Percentiles rank a stretch among this genome's conserved stretches.
These are phyloP conservation scores for Silene uniflora DNA, from an alignment of 148 eudicot genomes.

Conservation along the genomic window DNA sequence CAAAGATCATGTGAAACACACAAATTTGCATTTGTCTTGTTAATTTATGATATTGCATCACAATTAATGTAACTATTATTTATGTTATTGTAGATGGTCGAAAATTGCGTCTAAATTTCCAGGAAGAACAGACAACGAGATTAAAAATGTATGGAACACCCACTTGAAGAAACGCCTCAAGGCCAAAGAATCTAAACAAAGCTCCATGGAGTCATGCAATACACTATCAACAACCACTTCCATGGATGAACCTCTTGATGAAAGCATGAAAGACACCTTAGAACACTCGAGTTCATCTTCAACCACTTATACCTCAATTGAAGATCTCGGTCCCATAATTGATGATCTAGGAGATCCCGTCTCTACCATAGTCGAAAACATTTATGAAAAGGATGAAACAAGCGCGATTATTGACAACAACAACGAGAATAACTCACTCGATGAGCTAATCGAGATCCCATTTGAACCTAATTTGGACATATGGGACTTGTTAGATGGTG, in stretches of 20 bases:
- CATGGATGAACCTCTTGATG: slow-evolving; percentile 10
- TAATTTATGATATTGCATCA: background rate
- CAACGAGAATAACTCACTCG: background rate
- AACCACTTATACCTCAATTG: slow-evolving; percentile 20
- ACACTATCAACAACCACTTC: slow-evolving; percentile 10
- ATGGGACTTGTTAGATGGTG: slow-evolving; percentile 40
- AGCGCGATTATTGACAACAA: background rate
- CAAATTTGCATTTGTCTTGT: background rate
- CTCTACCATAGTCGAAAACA: background rate
- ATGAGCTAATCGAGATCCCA: slow-evolving; percentile 37
- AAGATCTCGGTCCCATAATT: slow-evolving; percentile 7
- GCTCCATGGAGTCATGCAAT: background rate
- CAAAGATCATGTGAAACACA: too few relatives aligned
- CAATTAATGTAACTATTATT: background rate
- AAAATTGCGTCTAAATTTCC: slow-evolving; percentile 46
- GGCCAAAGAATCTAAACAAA: slow-evolving; percentile 3
- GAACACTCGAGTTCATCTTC: slow-evolving; percentile 25
- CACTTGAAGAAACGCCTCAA: slow-evolving; percentile 46
- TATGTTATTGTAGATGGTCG: slow-evolving; percentile 36
- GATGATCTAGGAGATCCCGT: background rate
- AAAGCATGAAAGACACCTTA: slow-evolving; percentile 1
- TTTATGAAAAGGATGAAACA: background rate
- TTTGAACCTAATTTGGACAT: slow-evolving; percentile 43
- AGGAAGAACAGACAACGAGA: slow-evolving; percentile 54
- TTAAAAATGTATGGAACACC: slow-evolving; percentile 53